Conservation (phyloP, 371 early-diverging fungal genomes). For the Nematocida ausubeli region DNA sequence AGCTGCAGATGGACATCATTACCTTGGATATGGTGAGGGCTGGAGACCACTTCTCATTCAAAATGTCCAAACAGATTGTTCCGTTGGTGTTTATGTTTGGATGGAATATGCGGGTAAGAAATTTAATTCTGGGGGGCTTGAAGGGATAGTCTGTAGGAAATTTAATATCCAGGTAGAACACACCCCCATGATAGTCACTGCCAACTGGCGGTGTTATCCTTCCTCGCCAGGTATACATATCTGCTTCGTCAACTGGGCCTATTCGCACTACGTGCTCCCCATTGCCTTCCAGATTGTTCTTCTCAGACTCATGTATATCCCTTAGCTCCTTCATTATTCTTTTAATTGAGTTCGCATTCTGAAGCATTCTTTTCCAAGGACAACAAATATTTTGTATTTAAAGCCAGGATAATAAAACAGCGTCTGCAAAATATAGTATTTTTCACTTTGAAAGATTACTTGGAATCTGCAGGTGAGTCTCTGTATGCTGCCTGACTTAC, state of each 20-base stretch:
- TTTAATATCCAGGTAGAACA: conserved; percentile 91
- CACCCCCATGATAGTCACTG: conserved; percentile 82
- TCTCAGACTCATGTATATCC: conserved; percentile 45
- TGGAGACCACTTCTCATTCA: conserved; percentile 96
- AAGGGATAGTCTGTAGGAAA: conserved; percentile 98
- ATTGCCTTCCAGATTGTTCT: conserved; percentile 1
- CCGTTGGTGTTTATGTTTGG: conserved; percentile 98
- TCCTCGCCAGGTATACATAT: conserved; percentile 80
- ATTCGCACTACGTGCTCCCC: conserved; percentile 46
- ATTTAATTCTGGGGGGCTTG: conserved; percentile 93
- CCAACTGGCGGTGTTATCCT: conserved; percentile 74
- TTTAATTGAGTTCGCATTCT: conserved; percentile 48
- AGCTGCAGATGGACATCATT: conserved; percentile 84
- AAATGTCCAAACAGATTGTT: conserved; percentile 90
- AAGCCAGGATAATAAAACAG: conserved; percentile 3
- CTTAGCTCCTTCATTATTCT: conserved; percentile 54
- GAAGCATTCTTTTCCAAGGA: conserved; percentile 44
- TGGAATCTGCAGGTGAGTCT: too few relatives aligned
- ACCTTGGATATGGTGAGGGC: conserved; percentile 91
- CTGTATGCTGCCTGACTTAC: not conserved
- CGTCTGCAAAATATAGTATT: not conserved
- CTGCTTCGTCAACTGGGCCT: conserved; percentile 44
- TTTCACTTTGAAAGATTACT: too few relatives aligned
- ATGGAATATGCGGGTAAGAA: conserved; percentile 91
- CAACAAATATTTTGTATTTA: conserved; percentile 58